Conservation (phyloP, 805 yeast genomes). For the Sugiyamaella marilandica region DNA sequence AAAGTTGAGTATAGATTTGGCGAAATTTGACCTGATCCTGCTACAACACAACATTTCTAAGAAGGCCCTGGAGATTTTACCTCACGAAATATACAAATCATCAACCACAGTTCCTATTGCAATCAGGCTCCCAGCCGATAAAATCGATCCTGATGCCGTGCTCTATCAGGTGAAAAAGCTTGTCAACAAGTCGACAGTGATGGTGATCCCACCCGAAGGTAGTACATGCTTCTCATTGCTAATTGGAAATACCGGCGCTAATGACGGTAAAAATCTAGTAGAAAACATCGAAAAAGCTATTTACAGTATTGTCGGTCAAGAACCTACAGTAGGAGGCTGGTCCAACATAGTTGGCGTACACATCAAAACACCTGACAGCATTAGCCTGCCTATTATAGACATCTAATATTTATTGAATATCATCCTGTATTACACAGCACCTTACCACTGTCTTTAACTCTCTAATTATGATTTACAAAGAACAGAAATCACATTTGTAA, state of each 20-base stretch:
- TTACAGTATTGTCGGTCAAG: slow-evolving; percentile 34
- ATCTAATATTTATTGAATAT: not conserved
- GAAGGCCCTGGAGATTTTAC: slow-evolving; percentile 53
- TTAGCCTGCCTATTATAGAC: slow-evolving; percentile 47
- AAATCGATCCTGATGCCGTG: slow-evolving; percentile 59
- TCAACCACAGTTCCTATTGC: slow-evolving; percentile 65
- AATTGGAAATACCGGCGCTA: slow-evolving; percentile 53
- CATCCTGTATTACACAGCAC: no score
- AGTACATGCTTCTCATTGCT: slow-evolving; percentile 50
- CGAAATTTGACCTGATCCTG: slow-evolving; percentile 50
- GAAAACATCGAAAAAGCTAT: slow-evolving; percentile 49
- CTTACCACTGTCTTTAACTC: no score
- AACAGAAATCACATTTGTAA: no score
- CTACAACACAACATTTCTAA: slow-evolving; percentile 67
- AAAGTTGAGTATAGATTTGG: slow-evolving; percentile 49
- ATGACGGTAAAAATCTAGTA: slow-evolving; percentile 37
- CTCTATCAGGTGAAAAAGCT: slow-evolving; percentile 61
- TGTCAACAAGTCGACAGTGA: slow-evolving; percentile 55
- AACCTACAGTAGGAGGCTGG: slow-evolving; percentile 57
- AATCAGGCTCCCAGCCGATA: slow-evolving; percentile 33
- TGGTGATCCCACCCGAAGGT: slow-evolving; percentile 52
- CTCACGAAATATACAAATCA: slow-evolving; percentile 56
- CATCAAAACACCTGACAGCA: slow-evolving; percentile 63
- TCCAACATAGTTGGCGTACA: slow-evolving; percentile 43
- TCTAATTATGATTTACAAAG: no score